Base-by-base conservation (phyloP, 805 yeast species). In the Candida patagonica region DNA sequence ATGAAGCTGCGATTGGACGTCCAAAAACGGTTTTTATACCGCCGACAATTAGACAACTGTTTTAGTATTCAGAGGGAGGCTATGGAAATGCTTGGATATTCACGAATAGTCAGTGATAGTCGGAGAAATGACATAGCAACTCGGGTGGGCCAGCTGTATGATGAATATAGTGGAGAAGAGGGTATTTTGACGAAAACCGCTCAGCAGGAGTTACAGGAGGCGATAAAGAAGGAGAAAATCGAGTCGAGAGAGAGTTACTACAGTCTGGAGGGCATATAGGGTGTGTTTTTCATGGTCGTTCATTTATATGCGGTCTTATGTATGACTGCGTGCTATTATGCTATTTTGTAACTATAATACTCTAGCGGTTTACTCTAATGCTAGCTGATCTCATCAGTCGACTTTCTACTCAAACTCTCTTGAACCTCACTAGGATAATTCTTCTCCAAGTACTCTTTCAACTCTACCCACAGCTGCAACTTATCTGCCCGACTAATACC, bases 401-500 rank as follows among this genome's bases (percentile, higher is more conserved):
- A 12, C 10, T 31, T 31, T 19, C 12, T n/a, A n/a, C n/a, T n/a
- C n/a, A n/a, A n/a, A n/a, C n/a, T n/a, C n/a, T n/a, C n/a, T n/a
- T n/a, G n/a, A n/a, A n/a, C n/a, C n/a, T n/a, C n/a, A n/a, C n/a
- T n/a, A n/a, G n/a, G n/a, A n/a, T n/a, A n/a, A n/a, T n/a, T n/a
- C 17, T 9, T 24, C 16, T 17, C 8, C 38, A 15, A 3, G 17
- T 19, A 3, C 6, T 16, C 20, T 12, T n/a, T 16, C 30, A 79
- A 48, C 9, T 56, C 55, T 10, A 51, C 49, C 86, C 86, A 80
- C 13, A 70, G 46, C 3, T 42, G 49, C 37, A 73, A 51, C 51
- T 76, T 76, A 29, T 64, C 67, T 0, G 57, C 61, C 41, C 61
- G 62, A 22, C 65, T 59, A 51, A 76, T 60, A 7, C 79, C 68